Percentiles rank a stretch among this genome's conserved stretches.
Evolutionary conservation across 2,329 filamentous ascomycete species (phyloP).

Genomic region (Epichloe gansuensis): DNA sequence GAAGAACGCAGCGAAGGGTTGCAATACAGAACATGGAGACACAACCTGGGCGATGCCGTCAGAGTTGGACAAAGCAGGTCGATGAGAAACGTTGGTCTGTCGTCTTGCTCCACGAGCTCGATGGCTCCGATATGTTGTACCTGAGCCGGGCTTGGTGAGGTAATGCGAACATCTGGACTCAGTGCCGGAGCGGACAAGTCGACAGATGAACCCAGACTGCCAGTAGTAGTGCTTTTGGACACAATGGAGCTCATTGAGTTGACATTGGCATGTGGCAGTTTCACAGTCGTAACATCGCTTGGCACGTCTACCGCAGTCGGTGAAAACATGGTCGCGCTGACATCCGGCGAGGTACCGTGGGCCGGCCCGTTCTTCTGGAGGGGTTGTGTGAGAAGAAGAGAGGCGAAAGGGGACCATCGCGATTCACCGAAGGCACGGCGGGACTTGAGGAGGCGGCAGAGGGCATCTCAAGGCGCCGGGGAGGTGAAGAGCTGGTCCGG

Average conservation of each 20-base stretch:
- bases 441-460: conserved; percentile 14
- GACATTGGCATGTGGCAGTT: conserved; percentile 41
- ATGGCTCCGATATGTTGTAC: conserved; percentile 51
- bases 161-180: conserved; percentile 38
- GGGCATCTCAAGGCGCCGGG: conserved; percentile 31
- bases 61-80: conserved; percentile 50
- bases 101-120: conserved; percentile 65
- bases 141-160: conserved; percentile 33
- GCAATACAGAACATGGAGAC: conserved; percentile 50
- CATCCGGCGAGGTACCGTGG: conserved; percentile 27
- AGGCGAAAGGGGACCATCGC: conserved; percentile 33
- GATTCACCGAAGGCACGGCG: conserved; percentile 8
- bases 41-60: conserved; percentile 31
- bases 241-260: conserved; percentile 32
- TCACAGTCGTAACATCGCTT: conserved; percentile 38
- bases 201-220: conserved; percentile 39
- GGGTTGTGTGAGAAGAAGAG: conserved; percentile 38
- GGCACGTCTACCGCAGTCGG: conserved; percentile 29
- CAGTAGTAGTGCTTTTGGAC: conserved; percentile 38
- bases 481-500: conserved; percentile 32
- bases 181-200: conserved; percentile 37
- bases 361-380: conserved; percentile 23
- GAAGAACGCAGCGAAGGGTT: conserved; percentile 54
- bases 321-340: conserved; percentile 33
- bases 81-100: conserved; percentile 63